Evolutionary conservation across 2,329 filamentous ascomycete genomes (phyloP).

Genomic region (Metarhizium humberi): DNA sequence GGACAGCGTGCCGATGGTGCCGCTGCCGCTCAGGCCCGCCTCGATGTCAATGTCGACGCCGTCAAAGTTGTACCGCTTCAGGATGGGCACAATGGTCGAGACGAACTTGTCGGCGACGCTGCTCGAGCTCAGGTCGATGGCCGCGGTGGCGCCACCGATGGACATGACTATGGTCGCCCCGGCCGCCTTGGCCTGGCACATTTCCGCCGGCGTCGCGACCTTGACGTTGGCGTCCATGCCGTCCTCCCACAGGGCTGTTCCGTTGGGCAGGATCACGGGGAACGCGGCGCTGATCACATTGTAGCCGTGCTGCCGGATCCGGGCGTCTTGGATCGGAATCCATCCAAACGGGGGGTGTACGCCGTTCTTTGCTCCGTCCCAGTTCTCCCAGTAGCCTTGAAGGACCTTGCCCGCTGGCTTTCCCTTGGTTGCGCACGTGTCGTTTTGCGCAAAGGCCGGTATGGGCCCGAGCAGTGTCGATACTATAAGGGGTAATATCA

Average conservation of each 20-base stretch:
- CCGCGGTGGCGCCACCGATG: conserved; percentile 24
- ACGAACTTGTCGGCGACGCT: conserved; percentile 24
- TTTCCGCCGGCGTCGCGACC: conserved; percentile 21
- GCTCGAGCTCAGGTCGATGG: conserved; percentile 21
- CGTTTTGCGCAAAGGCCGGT: conserved; percentile 8
- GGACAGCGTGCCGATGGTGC: conserved; percentile 20
- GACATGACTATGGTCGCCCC: conserved; percentile 24
- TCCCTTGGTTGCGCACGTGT: conserved; percentile 21
- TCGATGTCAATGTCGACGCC: conserved; percentile 28
- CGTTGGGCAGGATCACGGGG: conserved; percentile 23
- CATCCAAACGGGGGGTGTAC: conserved; percentile 24
- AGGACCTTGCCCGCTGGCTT: conserved; percentile 23
- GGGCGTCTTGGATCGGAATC: conserved; percentile 21
- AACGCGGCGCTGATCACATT: conserved; percentile 26
- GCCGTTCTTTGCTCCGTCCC: conserved; percentile 23
- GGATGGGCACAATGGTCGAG: conserved; percentile 23
- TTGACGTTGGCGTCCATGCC: conserved; percentile 22
- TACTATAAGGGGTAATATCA: neutral
- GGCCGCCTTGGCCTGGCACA: conserved; percentile 24
- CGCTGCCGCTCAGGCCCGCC: conserved; percentile 20
- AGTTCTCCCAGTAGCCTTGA: conserved; percentile 27
- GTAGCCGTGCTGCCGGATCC: conserved; percentile 21
- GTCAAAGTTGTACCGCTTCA: conserved; percentile 26
- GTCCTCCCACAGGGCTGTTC: conserved; percentile 22
- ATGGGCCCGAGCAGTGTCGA: neutral